These are phyloP conservation scores for Aspergillus panamensis DNA, from an alignment of 495 filamentous ascomycete species.

Conservation along the genomic window DNA sequence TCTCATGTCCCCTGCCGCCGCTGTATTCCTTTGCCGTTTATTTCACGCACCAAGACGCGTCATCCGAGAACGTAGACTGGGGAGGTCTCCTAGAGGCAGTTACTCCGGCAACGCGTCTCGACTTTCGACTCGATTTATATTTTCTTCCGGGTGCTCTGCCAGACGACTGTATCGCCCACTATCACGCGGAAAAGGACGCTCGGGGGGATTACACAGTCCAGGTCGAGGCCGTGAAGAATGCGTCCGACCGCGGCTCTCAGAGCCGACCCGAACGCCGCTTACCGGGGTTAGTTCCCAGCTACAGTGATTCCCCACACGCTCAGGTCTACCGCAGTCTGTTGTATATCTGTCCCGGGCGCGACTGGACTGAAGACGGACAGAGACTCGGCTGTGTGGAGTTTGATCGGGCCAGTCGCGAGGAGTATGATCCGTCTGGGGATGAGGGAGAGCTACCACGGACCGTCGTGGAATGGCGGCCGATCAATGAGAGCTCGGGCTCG, in stretches of 20 bases:
- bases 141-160: neutral
- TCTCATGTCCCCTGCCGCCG: neutral
- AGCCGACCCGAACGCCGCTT: neutral
- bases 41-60: neutral
- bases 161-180: neutral
- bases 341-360: neutral
- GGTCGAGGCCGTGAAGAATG: neutral
- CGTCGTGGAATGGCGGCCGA: neutral
- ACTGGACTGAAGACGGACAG: neutral
- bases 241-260: neutral
- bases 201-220: neutral
- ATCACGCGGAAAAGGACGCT: neutral
- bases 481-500: neutral
- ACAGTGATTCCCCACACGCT: neutral
- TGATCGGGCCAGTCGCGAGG: neutral
- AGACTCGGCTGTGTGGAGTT: neutral
- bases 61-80: neutral
- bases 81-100: neutral
- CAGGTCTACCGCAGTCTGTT: neutral
- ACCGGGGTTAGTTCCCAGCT: neutral
- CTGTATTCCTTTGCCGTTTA: conserved; percentile 5
- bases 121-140: neutral
- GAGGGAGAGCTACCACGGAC: neutral
- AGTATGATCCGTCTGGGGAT: neutral
- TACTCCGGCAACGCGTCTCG: neutral